Evolutionary conservation across 495 filamentous ascomycete species (phyloP).

Genomic region (Penicillium ochrochloron): DNA sequence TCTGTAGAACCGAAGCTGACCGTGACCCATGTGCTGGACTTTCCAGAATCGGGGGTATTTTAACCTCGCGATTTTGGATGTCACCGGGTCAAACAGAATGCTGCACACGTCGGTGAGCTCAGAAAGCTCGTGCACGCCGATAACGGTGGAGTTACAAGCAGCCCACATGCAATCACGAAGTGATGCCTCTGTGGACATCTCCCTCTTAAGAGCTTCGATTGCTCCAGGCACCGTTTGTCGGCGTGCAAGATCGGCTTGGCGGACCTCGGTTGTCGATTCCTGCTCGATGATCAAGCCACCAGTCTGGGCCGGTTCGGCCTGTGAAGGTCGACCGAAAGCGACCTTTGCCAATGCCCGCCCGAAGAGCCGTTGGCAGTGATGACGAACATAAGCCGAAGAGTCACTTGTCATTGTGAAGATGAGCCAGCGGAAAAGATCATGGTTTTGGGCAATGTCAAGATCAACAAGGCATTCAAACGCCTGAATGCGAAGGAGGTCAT

Average conservation of each 20-base stretch:
- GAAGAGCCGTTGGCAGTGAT: slow-evolving; percentile 68
- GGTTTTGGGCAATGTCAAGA: slow-evolving; percentile 68
- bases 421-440: slow-evolving; percentile 68
- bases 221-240: slow-evolving; percentile 78
- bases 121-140: slow-evolving; percentile 72
- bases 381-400: slow-evolving; percentile 78
- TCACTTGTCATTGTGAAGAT: slow-evolving; percentile 74
- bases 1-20: slow-evolving; percentile 46
- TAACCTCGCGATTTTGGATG: slow-evolving; percentile 64
- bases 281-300: slow-evolving; percentile 82
- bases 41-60: slow-evolving; percentile 75
- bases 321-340: slow-evolving; percentile 68
- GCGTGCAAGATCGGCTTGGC: slow-evolving; percentile 71
- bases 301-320: slow-evolving; percentile 37
- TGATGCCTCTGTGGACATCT: slow-evolving; percentile 63
- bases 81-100: slow-evolving; percentile 70
- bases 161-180: slow-evolving; percentile 77
- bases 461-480: slow-evolving; percentile 83
- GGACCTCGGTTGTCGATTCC: slow-evolving; percentile 67
- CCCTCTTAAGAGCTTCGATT: slow-evolving; percentile 71
- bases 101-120: slow-evolving; percentile 77
- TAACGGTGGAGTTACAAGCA: slow-evolving; percentile 69
- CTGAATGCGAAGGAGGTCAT: slow-evolving; percentile 77
- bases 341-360: slow-evolving; percentile 75
- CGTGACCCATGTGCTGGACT: slow-evolving; percentile 62